Conservation (phyloP, 169 alveolate genomes). For the Babesia bovis region DNA sequence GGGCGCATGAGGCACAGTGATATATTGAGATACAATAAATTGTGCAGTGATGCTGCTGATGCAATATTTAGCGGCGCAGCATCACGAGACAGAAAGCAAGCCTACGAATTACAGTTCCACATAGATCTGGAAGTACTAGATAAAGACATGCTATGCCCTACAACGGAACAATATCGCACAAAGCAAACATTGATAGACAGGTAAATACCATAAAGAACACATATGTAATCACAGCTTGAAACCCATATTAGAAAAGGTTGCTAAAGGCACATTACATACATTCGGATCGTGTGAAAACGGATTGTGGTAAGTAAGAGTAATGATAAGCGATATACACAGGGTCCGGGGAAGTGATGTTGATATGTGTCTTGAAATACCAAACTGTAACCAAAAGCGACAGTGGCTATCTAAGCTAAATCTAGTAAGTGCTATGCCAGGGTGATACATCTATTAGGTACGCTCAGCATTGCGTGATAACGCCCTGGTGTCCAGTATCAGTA, state of each 20-base stretch:
- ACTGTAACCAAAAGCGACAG: slow-evolving; percentile 52
- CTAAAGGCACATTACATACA: slow-evolving; percentile 54
- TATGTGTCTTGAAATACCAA: slow-evolving; percentile 59
- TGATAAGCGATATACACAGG: slow-evolving; percentile 12
- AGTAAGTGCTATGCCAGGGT: slow-evolving; percentile 8
- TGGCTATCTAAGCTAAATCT: slow-evolving; percentile 57
- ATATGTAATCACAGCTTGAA: slow-evolving; percentile 21
- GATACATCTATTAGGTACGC: slow-evolving; percentile 3
- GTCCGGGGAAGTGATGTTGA: slow-evolving; percentile 63
- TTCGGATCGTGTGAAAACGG: slow-evolving; percentile 67
- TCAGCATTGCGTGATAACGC: slow-evolving; percentile 27
- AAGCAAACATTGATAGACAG: slow-evolving; percentile 35
- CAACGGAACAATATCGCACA: slow-evolving; percentile 52
- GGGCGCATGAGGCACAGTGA: slow-evolving; percentile 41
- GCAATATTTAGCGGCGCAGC: neutral
- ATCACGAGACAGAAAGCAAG: neutral
- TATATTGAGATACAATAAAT: slow-evolving; percentile 20
- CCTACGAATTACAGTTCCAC: slow-evolving; percentile 19
- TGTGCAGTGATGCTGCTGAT: slow-evolving; percentile 25
- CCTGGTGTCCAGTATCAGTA: slow-evolving; percentile 51
- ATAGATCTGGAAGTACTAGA: slow-evolving; percentile 36
- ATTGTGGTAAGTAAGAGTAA: slow-evolving; percentile 28
- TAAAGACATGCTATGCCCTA: slow-evolving; percentile 38
- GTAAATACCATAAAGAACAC: neutral
- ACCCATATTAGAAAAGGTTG: slow-evolving; percentile 22